Percentiles rank a stretch among this genome's conserved stretches.
Evolutionary conservation across 495 filamentous ascomycete genomes (phyloP).

Genomic region (Xylaria acuta): DNA sequence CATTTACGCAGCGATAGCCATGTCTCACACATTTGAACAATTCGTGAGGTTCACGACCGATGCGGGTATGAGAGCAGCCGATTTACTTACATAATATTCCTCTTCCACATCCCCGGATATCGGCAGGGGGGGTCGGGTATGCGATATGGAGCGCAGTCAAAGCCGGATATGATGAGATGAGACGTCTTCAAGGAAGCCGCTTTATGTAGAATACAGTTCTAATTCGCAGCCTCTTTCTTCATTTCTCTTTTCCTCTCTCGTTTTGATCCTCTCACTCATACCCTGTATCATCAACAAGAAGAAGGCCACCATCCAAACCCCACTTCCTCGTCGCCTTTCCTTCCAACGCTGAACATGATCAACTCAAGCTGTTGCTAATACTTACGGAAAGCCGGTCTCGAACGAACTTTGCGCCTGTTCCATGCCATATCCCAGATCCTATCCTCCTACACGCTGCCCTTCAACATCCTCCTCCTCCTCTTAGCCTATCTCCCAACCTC

Average conservation of each 20-base stretch:
- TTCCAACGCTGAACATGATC: neutral
- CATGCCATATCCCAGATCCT: slow-evolving; percentile 62
- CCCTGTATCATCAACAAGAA: neutral
- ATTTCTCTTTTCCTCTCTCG: slow-evolving; percentile 11
- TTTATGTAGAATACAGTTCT: neutral
- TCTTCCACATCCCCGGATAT: neutral
- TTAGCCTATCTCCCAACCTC: slow-evolving; percentile 15
- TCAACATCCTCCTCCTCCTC: slow-evolving; percentile 28
- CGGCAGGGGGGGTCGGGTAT: neutral
- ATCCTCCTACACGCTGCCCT: slow-evolving; percentile 44
- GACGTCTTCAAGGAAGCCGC: neutral
- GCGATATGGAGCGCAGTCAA: neutral
- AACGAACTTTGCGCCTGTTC: slow-evolving; percentile 66
- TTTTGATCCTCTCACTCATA: neutral
- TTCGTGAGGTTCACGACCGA: slow-evolving; percentile 52
- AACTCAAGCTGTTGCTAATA: neutral
- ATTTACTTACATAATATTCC: slow-evolving; percentile 17
- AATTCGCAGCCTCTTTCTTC: slow-evolving; percentile 22
- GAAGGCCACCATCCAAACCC: neutral
- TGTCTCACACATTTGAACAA: slow-evolving; percentile 44
- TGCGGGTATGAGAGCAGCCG: slow-evolving; percentile 43
- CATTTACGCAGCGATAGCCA: neutral
- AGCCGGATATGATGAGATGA: neutral
- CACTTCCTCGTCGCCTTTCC: slow-evolving; percentile 16
- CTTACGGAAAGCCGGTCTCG: slow-evolving; percentile 57